Evolutionary conservation across 768 basidiomycete species (phyloP).

Genomic region (Suillus sp.): DNA sequence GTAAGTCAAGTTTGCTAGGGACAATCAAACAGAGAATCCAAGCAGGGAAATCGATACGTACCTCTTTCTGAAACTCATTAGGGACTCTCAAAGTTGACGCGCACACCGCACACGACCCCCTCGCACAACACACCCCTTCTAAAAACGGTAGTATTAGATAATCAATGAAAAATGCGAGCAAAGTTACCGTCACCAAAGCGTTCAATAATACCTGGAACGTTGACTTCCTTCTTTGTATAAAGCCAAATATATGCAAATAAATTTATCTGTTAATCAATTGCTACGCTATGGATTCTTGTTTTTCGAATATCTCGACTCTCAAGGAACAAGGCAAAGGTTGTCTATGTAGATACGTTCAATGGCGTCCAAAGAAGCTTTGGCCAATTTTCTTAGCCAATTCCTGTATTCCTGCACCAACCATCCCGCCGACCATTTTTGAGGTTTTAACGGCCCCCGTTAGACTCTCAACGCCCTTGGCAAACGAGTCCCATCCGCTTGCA

Average conservation of each 20-base stretch:
- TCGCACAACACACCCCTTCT: too few relatives aligned
- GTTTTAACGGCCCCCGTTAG: conserved; percentile 39
- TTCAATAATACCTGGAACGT: neutral
- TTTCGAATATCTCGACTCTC: too few relatives aligned
- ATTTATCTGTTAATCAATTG: too few relatives aligned
- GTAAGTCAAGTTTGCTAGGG: conserved; percentile 80
- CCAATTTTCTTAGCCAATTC: conserved; percentile 26
- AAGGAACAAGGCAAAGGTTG: neutral
- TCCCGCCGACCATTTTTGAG: conserved; percentile 32
- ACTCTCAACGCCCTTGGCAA: conserved; percentile 49
- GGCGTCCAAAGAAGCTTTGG: neutral
- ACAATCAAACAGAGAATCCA: conserved; percentile 14
- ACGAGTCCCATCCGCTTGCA: conserved; percentile 34
- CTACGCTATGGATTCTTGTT: too few relatives aligned
- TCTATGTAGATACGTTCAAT: neutral
- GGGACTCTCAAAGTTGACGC: too few relatives aligned
- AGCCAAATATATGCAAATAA: neutral
- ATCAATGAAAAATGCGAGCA: too few relatives aligned
- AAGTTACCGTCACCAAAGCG: too few relatives aligned
- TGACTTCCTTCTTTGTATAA: neutral
- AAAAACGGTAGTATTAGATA: too few relatives aligned
- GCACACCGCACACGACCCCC: too few relatives aligned
- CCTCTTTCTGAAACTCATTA: conserved; percentile 66
- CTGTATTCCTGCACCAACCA: conserved; percentile 33
- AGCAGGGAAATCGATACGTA: conserved; percentile 18